Percentiles rank a stretch among this genome's conserved stretches.
phyloP scores from a whole-genome alignment of 2,329 filamentous ascomycete species.

The Aspergillus sp. region DNA sequence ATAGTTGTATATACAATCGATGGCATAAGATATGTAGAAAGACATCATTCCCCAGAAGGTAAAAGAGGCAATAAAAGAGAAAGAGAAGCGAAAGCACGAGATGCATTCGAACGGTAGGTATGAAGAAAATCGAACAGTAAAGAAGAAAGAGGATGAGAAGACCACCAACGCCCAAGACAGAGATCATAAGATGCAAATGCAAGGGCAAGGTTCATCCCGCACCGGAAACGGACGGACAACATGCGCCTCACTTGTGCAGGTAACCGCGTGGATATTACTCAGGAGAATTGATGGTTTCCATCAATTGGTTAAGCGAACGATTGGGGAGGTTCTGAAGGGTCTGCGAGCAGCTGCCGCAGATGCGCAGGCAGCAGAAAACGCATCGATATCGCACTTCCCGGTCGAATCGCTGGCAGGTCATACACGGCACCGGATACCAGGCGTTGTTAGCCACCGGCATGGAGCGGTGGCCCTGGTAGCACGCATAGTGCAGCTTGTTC shows the following conservation, averaged over 20 bases:
- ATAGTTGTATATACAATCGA: not conserved
- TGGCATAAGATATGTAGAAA: not conserved
- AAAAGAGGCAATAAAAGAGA: not conserved
- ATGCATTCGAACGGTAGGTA: too few relatives aligned
- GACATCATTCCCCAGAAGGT: not conserved
- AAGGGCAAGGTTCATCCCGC: not conserved
- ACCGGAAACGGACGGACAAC: not conserved
- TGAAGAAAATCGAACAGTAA: not conserved
- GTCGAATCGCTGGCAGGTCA: conserved; percentile 43
- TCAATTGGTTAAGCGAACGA: conserved; percentile 34
- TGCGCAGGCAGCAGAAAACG: conserved; percentile 42
- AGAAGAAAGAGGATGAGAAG: not conserved
- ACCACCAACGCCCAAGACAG: not conserved
- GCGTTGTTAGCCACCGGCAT: conserved; percentile 39
- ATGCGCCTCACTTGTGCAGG: too few relatives aligned
- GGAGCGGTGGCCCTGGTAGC: conserved; percentile 40
- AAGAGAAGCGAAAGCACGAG: too few relatives aligned
- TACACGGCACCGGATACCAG: conserved; percentile 43
- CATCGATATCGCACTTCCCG: conserved; percentile 39
- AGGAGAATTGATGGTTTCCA: conserved; percentile 21
- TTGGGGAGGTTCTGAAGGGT: conserved; percentile 32
- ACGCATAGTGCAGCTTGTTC: conserved; percentile 36
- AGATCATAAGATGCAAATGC: not conserved
- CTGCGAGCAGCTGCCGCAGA: conserved; percentile 38
- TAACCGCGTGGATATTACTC: not conserved